Conservation (phyloP, 495 filamentous ascomycete genomes). For the Viridothelium virens region DNA sequence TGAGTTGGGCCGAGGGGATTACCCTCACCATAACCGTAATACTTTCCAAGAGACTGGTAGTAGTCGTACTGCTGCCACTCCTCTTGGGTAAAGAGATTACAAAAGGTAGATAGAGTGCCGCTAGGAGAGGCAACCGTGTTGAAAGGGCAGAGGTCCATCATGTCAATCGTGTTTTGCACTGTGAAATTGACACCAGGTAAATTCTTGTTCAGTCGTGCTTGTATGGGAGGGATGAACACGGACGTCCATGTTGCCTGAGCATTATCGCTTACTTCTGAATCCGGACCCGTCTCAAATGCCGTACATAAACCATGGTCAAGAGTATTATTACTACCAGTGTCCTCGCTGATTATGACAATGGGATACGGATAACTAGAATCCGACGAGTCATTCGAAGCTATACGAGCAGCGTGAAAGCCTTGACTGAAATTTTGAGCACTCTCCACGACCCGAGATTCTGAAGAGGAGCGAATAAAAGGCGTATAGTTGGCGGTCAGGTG, state of each 20-base stretch:
- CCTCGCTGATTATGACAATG: conserved; percentile 60
- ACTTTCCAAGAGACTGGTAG: conserved; percentile 66
- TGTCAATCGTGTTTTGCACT: conserved; percentile 47
- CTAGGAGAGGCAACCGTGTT: conserved; percentile 53
- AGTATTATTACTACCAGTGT: conserved; percentile 60
- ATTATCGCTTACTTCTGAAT: conserved; percentile 39
- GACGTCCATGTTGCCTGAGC: conserved; percentile 48
- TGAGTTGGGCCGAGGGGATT: conserved; percentile 71
- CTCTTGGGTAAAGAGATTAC: conserved; percentile 54
- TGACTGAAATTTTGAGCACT: conserved; percentile 65
- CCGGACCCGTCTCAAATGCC: conserved; percentile 48
- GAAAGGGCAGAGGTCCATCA: conserved; percentile 87
- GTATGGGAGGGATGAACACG: conserved; percentile 55
- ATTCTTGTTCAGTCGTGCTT: conserved; percentile 50
- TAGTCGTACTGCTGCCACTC: conserved; percentile 76
- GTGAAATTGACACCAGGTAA: conserved; percentile 56
- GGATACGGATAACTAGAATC: conserved; percentile 44
- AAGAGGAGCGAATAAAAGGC: conserved; percentile 67
- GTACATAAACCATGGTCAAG: conserved; percentile 63
- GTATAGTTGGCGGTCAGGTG: conserved; percentile 43
- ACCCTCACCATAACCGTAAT: conserved; percentile 69
- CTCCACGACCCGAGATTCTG: conserved; percentile 61
- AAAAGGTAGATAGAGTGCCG: conserved; percentile 54
- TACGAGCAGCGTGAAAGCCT: conserved; percentile 52
- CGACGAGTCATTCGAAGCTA: conserved; percentile 17